Evolutionary conservation across 805 yeast species (phyloP), one percentile per base, ranked within the genome.

Genomic region (Komagataella ulmi): DNA sequence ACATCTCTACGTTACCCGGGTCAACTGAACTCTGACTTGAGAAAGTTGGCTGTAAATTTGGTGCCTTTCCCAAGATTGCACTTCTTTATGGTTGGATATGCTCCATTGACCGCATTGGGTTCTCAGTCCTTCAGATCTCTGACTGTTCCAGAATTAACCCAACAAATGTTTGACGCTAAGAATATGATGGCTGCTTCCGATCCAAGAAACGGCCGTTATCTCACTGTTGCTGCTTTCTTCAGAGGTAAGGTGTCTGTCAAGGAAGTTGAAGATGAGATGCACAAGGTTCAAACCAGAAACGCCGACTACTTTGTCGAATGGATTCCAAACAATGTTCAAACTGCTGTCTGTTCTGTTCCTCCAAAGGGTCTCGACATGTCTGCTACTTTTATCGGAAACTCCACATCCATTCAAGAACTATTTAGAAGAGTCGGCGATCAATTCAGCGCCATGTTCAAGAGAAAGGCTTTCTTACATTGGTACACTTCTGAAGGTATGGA

Each of bases 101-200:
- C 97, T 44, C 97, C 97, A 57, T 76, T 89, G 65, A 83, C 93
- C 49, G 80, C 96, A 7, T 74, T 82, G 58, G 85, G 85, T 52
- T 79, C 96, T 18, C 82, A 84, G 64, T 80, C 88, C 12, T 89
- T 89, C 74, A 81, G 91, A 70, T 80, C 89, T 40, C 75, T 86
- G 61, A 79, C 89, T 46, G 96, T 89, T 49, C 91, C 93, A 45
- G 97, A 89, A 71, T 79, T 89, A 62, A 87, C 96, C 49, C 95
- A 87, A 71, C 97, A 89, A 71, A 80, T 89, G 83, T 88, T 89
- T 64, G 95, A 88, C 66, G 77, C 95, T 52, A 84, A 80, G 67
- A 89, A 88, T 70, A 86, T 89, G 93, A 89, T 89, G 97, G 96
- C 96, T 45, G 96, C 95, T 49, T 79, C 91, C 18, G 90, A 89